Base-by-base conservation (phyloP, 768 basidiomycete species). In the Tylopilus rubrobrunneus region DNA sequence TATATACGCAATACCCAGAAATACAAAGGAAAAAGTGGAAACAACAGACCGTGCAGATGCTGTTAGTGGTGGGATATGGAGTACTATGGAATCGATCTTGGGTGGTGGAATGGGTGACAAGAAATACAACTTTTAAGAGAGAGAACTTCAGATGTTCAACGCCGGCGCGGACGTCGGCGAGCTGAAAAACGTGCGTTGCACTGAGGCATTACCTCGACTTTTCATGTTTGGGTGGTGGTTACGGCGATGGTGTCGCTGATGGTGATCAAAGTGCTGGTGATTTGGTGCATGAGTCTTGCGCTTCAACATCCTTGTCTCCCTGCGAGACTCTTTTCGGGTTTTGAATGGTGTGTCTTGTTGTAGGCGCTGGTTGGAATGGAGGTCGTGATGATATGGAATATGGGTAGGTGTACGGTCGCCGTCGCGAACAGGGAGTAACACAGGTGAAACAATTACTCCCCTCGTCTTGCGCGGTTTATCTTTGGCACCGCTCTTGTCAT, bases 181-280 rank as follows among this genome's bases (percentile, higher is more conserved):
- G 31, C 79, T 73, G 43, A 69, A 70, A 53, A 68, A 75, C 11
- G 71, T 62, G 56, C 78, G 77, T 67, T 88, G 86, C 66, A 76
- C 69, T 48, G 83, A 78, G 51, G 75, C 73, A 44, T 78, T 74
- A 51, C 80, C 75, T 40, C 86, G 78, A 48, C 73, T 71, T 72
- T 85, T 87, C 66, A 73, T 70, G 65, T 88, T 88, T 23, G 86
- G 84, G 56, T 84, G 81, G 61, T 80, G 77, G 58, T 83, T 84
- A 44, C 76, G 73, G 56, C 78, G 77, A 49, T 78, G 78, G 36
- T 80, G 78, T 48, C 74, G 76, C 41, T 78, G 75, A 48, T 73
- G 74, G 47, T 75, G 74, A 45, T 78, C 73, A n/a, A 74, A 67
- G 44, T 70, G 68, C 37, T 69, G 66, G 44, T 61, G 49, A 27